Evolutionary conservation across 2,329 filamentous ascomycete species (phyloP).

Genomic region (Pseudogymnoascus sp.): DNA sequence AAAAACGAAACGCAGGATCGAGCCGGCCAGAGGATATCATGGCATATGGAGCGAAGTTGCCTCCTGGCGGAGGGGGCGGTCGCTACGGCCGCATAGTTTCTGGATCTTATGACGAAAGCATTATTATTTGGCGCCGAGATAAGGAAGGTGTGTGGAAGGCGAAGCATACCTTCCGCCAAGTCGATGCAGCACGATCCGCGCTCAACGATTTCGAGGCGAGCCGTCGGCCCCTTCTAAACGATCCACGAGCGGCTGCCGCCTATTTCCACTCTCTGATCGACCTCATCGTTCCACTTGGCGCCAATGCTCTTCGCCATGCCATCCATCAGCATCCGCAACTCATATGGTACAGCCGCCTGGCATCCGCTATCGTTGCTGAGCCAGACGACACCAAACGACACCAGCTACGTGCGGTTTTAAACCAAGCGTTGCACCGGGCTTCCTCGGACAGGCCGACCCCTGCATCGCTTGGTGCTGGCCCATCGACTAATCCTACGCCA

Average conservation of each 20-base stretch:
- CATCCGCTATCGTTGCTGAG: conserved; percentile 42
- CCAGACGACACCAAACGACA: conserved; percentile 40
- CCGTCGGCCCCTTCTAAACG: conserved; percentile 18
- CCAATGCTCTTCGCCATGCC: conserved; percentile 31
- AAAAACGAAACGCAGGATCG: conserved; percentile 54
- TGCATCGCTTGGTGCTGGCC: background rate
- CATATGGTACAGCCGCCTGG: conserved; percentile 37
- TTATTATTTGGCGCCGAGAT: conserved; percentile 90
- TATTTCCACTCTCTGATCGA: conserved; percentile 48
- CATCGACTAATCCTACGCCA: background rate
- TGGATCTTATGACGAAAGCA: conserved; percentile 90
- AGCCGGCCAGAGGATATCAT: conserved; percentile 67
- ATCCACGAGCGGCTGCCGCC: conserved; percentile 29
- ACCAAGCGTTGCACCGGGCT: conserved; percentile 3
- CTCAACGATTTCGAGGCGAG: conserved; percentile 12
- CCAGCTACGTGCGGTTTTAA: conserved; percentile 23
- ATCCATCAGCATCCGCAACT: conserved; percentile 23
- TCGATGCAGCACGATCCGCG: conserved; percentile 55
- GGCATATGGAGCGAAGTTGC: conserved; percentile 76
- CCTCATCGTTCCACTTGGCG: conserved; percentile 43
- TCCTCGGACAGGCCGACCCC: background rate
- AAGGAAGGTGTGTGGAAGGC: conserved; percentile 78
- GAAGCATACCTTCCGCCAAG: conserved; percentile 66
- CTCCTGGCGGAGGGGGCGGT: conserved; percentile 83
- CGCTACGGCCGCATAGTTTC: conserved; percentile 92